Conservation (phyloP, 345 rosid genomes). For the Brassica juncea region DNA sequence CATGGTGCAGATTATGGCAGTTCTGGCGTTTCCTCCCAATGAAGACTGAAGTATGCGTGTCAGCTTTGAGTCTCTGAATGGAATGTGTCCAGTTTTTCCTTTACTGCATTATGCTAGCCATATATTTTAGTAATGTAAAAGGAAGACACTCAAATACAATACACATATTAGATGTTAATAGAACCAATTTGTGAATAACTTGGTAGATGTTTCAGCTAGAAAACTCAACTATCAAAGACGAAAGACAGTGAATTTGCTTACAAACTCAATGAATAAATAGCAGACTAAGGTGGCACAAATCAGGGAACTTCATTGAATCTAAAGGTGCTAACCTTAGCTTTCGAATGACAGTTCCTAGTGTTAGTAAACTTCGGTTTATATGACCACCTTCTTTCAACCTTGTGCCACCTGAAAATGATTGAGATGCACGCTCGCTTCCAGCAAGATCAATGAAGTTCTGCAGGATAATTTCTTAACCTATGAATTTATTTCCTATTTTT, state of each 20-base stretch:
- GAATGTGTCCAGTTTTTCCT: constrained; percentile 86
- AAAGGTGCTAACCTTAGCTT: constrained; percentile 69
- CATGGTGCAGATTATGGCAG: constrained; percentile 88
- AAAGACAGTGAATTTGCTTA: neutral
- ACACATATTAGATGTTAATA: constrained; percentile 9
- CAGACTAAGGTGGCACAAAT: constrained; percentile 16
- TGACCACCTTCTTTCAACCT: constrained; percentile 96
- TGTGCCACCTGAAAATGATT: constrained; percentile 77
- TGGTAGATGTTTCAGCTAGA: constrained; percentile 17
- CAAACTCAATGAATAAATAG: constrained; percentile 18
- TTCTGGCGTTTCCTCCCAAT: constrained; percentile 87
- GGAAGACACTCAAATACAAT: constrained; percentile 3
- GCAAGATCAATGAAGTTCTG: constrained; percentile 94
- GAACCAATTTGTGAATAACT: constrained; percentile 9
- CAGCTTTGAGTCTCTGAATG: constrained; percentile 92
- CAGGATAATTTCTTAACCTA: constrained; percentile 13
- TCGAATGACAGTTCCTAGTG: constrained; percentile 92
- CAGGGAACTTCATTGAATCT: constrained; percentile 6
- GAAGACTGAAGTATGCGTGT: constrained; percentile 93
- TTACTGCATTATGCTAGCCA: constrained; percentile 69
- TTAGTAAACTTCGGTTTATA: constrained; percentile 88
- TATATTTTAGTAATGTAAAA: constrained; percentile 25
- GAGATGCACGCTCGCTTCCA: constrained; percentile 98
- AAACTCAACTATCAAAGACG: constrained; percentile 5
- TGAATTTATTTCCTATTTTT: neutral